Evolutionary conservation across 2,329 filamentous ascomycete genomes (phyloP).

Genomic region (Trichoderma atrobrunneum): DNA sequence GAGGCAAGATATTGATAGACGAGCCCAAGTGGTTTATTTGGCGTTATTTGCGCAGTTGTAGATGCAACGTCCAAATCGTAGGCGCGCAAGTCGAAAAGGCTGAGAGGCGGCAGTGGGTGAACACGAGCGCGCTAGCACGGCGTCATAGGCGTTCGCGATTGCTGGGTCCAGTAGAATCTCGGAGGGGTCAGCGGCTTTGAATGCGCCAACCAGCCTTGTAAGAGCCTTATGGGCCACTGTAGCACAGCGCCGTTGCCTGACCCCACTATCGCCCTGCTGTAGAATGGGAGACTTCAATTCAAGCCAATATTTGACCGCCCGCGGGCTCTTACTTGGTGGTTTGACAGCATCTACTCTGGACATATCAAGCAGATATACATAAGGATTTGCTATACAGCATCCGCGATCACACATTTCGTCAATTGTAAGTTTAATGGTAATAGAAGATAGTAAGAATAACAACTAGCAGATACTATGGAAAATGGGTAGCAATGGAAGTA

Average conservation of each 20-base stretch:
- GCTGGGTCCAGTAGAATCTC: neutral
- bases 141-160: slow-evolving; percentile 16
- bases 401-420: too few relatives aligned
- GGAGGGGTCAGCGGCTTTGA: neutral
- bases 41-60: neutral
- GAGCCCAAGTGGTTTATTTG: neutral
- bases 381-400: too few relatives aligned
- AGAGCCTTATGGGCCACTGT: neutral
- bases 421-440: too few relatives aligned
- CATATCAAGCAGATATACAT: too few relatives aligned
- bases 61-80: neutral
- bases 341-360: too few relatives aligned
- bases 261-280: neutral
- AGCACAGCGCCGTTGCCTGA: neutral
- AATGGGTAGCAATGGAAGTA: neutral
- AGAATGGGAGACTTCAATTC: too few relatives aligned
- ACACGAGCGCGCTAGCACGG: slow-evolving; percentile 9
- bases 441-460: too few relatives aligned
- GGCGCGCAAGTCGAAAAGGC: neutral
- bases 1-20: neutral
- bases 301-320: too few relatives aligned
- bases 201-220: neutral
- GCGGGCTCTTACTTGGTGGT: too few relatives aligned
- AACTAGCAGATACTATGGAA: too few relatives aligned
- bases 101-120: neutral